Conservation (phyloP, 2,329 filamentous ascomycete species). For the Colletotrichum incanum region DNA sequence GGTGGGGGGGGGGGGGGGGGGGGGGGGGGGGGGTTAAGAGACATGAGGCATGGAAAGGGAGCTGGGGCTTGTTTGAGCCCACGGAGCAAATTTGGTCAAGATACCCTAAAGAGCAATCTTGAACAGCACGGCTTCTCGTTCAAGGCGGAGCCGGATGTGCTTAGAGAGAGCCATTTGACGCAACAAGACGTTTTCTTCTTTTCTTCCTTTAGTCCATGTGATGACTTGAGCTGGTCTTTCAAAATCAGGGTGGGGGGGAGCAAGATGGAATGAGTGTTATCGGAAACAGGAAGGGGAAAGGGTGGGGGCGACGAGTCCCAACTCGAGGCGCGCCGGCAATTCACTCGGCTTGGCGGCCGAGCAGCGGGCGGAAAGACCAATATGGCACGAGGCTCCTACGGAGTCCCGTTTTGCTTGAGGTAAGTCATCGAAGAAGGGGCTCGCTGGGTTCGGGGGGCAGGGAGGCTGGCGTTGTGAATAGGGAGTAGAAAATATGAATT, state of each 20-base stretch:
- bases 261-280: not conserved
- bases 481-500: conserved; percentile 16
- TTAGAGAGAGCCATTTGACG: conserved; percentile 41
- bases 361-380: not conserved
- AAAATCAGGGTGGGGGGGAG: not conserved
- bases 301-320: not conserved
- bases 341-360: no score
- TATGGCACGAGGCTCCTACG: conserved; percentile 7
- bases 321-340: no score
- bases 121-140: conserved; percentile 35
- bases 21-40: no score
- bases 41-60: conserved; percentile 1
- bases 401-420: conserved; percentile 3
- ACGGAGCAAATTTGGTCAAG: conserved; percentile 42
- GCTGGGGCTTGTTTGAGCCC: conserved; percentile 3
- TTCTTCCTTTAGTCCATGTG: conserved; percentile 16
- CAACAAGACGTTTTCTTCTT: conserved; percentile 32
- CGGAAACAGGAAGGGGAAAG: not conserved
- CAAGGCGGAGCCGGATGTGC: conserved; percentile 24
- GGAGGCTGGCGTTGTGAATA: not conserved
- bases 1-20: no score
- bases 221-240: conserved; percentile 1
- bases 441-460: not conserved
- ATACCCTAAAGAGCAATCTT: conserved; percentile 44
- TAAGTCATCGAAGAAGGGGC: not conserved